phyloP scores from a whole-genome alignment of 2,329 filamentous ascomycete genomes.

The Cordyceps cicadae region DNA sequence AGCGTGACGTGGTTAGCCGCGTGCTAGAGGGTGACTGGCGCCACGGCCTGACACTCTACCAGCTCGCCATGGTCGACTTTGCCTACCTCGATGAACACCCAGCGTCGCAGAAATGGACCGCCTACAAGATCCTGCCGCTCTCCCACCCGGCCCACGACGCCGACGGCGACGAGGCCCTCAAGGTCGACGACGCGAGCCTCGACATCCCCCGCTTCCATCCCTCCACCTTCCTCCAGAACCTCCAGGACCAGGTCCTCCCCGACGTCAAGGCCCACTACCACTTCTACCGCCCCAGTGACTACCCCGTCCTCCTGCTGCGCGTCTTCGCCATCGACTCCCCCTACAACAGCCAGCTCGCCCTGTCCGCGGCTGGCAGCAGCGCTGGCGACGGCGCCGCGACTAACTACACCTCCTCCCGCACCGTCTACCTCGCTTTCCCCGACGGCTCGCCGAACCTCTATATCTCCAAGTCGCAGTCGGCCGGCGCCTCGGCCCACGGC shows the following conservation, averaged over 20 bases:
- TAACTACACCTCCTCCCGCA: slow-evolving; percentile 56
- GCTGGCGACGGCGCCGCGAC: slow-evolving; percentile 25
- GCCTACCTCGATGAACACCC: slow-evolving; percentile 60
- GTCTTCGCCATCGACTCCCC: slow-evolving; percentile 75
- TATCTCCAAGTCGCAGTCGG: slow-evolving; percentile 44
- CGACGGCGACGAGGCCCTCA: slow-evolving; percentile 32
- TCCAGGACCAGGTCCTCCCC: slow-evolving; percentile 66
- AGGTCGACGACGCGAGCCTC: slow-evolving; percentile 38
- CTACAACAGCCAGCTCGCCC: slow-evolving; percentile 56
- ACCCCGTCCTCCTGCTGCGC: slow-evolving; percentile 67
- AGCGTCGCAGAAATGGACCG: slow-evolving; percentile 54
- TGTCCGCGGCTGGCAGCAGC: slow-evolving; percentile 22
- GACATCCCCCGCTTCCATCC: slow-evolving; percentile 67
- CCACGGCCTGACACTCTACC: slow-evolving; percentile 55
- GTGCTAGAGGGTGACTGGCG: slow-evolving; percentile 63
- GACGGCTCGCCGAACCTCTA: slow-evolving; percentile 72
- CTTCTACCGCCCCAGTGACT: slow-evolving; percentile 59
- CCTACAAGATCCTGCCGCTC: slow-evolving; percentile 50
- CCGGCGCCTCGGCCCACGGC: slow-evolving; percentile 31
- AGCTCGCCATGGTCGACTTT: slow-evolving; percentile 61
- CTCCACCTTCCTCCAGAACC: slow-evolving; percentile 66
- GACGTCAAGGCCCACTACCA: slow-evolving; percentile 80
- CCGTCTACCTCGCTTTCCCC: slow-evolving; percentile 75
- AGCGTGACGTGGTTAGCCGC: slow-evolving; percentile 54
- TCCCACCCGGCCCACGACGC: slow-evolving; percentile 28